A percentile compares a stretch with the other conserved stretches of the same genome.
Evolutionary conservation across 345 rosid species (phyloP).

Genomic region (Laguncularia racemosa): DNA sequence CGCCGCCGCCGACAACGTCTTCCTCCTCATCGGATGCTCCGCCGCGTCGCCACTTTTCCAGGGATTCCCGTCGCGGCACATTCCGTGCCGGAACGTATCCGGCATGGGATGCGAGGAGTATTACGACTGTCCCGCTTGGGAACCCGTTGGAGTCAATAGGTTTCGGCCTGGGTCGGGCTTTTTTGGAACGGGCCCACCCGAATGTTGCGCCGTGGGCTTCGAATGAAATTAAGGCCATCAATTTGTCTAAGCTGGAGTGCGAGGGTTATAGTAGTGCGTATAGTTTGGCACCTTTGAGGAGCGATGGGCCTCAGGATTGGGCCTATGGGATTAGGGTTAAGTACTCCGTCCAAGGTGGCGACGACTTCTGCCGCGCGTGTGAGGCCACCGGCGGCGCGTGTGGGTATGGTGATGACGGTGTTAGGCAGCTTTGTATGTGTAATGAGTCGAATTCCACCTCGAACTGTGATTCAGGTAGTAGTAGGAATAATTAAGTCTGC

Average conservation of each 20-base stretch:
- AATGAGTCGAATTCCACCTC: conserved; percentile 59
- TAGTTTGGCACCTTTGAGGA: conserved; percentile 57
- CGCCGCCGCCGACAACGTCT: conserved; percentile 69
- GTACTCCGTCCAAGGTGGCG: conserved; percentile 66
- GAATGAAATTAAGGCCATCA: conserved; percentile 70
- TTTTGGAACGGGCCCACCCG: conserved; percentile 56
- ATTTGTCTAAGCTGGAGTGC: conserved; percentile 56
- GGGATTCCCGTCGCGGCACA: conserved; percentile 72
- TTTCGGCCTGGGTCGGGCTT: conserved; percentile 3
- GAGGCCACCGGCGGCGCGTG: conserved; percentile 83
- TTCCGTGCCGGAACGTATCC: conserved; percentile 80
- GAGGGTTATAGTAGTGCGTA: conserved; percentile 88
- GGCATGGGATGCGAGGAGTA: conserved; percentile 94
- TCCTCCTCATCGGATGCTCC: conserved; percentile 83
- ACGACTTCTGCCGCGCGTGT: conserved; percentile 68
- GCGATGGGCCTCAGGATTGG: conserved; percentile 50
- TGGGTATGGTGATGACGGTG: conserved; percentile 56
- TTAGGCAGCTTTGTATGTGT: conserved; percentile 72
- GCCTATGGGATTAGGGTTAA: conserved; percentile 70
- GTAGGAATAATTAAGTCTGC: too few relatives aligned
- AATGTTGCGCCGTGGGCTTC: conserved; percentile 71
- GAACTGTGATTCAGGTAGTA: conserved; percentile 66
- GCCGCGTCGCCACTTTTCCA: conserved; percentile 74
- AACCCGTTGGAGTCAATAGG: conserved; percentile 24
- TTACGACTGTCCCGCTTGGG: conserved; percentile 72